Base-by-base conservation (phyloP, 768 basidiomycete genomes). In the Pleurotus platypus region DNA sequence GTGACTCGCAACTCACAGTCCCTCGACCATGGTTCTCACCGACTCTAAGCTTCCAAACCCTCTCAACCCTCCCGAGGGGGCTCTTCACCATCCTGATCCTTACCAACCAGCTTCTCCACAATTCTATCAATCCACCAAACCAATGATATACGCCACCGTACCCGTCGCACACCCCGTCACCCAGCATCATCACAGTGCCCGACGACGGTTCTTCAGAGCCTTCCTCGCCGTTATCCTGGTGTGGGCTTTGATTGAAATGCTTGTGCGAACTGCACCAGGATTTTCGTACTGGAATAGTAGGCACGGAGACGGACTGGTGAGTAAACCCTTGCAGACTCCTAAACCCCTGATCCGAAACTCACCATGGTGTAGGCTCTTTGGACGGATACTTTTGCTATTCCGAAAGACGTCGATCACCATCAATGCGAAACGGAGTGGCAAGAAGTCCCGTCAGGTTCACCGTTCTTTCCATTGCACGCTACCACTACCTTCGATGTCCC, bases 401-500 rank as follows among this genome's bases (percentile, higher is more conserved):
- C 15, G 8, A 57, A 59, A 2, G 16, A 26, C 13, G 11, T 30
- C 3, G 42, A 53, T 4, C n/a, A 57, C 8, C 27, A 27, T 27
- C 27, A 6, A 8, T 64, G 63, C 24, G 22, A 20, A 2, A 38
- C 57, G 4, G 30, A 30, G 9, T 64, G 63, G 63, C 8, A 42
- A 1, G 55, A 22, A 5, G 39, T 12, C 5, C 16, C 16, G 11
- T 24, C n/a, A 22, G 57, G 30, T 42, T 59, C 2, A 42, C 66
- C 37, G 13, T 43, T 20, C 18, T 62, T 49, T 51, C 61, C 64
- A 0, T 65, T 59, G 54, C 57, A 60, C 22, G 54, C 60, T 20
- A 38, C 46, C 3, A 37, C 42, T 40, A 57, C 61, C 22, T 63
- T 64, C 59, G 46, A 61, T 3, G 45, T 68, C 13, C 49, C 63